These are phyloP conservation scores for Coemansia sp. DNA, from an alignment of 192 early-diverging fungal species.

Conservation along the genomic window DNA sequence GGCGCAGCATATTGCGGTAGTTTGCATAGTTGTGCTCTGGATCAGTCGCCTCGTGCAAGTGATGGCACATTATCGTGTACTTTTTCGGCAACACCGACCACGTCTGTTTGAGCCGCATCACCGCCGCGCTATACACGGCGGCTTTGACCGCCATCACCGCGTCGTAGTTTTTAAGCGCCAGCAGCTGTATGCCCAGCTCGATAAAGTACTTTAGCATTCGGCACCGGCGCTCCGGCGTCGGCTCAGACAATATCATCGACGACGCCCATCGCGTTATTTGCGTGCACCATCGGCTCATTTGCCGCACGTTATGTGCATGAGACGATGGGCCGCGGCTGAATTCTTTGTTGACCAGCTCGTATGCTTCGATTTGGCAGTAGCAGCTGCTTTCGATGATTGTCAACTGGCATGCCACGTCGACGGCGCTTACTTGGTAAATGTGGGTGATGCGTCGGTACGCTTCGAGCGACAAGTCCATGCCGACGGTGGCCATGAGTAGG, in stretches of 20 bases:
- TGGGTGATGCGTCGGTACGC: slow-evolving; percentile 60
- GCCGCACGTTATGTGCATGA: slow-evolving; percentile 65
- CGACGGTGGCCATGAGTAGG: slow-evolving; percentile 49
- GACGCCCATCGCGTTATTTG: slow-evolving; percentile 79
- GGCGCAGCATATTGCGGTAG: slow-evolving; percentile 53
- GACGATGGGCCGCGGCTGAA: slow-evolving; percentile 56
- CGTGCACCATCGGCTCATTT: slow-evolving; percentile 70
- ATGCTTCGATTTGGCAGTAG: slow-evolving; percentile 67
- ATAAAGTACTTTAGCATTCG: slow-evolving; percentile 75
- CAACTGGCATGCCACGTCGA: slow-evolving; percentile 81
- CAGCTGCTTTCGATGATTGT: slow-evolving; percentile 75
- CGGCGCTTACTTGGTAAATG: slow-evolving; percentile 70
- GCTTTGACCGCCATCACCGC: slow-evolving; percentile 77
- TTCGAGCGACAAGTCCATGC: slow-evolving; percentile 55
- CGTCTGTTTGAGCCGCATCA: slow-evolving; percentile 69
- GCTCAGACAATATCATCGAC: slow-evolving; percentile 69
- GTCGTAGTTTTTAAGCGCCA: slow-evolving; percentile 68
- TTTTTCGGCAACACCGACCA: slow-evolving; percentile 68
- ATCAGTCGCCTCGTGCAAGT: slow-evolving; percentile 60
- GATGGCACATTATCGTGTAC: slow-evolving; percentile 63
- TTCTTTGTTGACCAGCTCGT: slow-evolving; percentile 72
- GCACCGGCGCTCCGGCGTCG: slow-evolving; percentile 68
- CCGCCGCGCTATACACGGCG: slow-evolving; percentile 70
- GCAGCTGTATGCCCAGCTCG: slow-evolving; percentile 63
- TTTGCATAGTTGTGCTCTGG: slow-evolving; percentile 66